A percentile compares a stretch with the other conserved stretches of the same genome.
These are phyloP conservation scores for Penicillium paneum DNA, from an alignment of 2,329 filamentous ascomycete genomes.

Conservation along the genomic window DNA sequence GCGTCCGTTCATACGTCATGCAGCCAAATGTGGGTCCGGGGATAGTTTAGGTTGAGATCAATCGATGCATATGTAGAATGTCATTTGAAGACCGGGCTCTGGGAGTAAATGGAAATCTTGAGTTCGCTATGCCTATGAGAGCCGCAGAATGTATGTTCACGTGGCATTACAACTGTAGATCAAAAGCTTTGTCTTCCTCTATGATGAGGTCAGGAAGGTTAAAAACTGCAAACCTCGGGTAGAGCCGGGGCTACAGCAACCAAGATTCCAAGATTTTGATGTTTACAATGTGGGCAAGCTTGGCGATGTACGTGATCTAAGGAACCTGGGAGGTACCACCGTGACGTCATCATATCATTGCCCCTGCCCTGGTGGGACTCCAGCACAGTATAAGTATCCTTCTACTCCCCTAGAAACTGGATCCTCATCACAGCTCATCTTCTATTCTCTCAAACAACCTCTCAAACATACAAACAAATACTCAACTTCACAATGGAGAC, in stretches of 20 bases:
- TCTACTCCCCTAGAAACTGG: neutral
- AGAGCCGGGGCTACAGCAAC: neutral
- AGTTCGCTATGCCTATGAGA: neutral
- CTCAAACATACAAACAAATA: neutral
- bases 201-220: neutral
- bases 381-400: slow-evolving; percentile 2
- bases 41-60: neutral
- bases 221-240: neutral
- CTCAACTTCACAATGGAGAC: slow-evolving; percentile 19
- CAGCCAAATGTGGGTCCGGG: neutral
- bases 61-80: neutral
- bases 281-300: neutral
- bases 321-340: neutral
- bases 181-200: neutral
- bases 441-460: neutral
- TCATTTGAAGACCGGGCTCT: neutral
- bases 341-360: slow-evolving; percentile 7
- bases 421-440: neutral
- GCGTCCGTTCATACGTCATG: neutral
- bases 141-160: neutral
- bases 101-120: neutral
- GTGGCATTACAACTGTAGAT: neutral
- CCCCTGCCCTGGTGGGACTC: neutral
- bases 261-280: neutral
- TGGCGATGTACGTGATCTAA: neutral